Base-by-base conservation (phyloP, 257 asterid species). In the Nemophila menziesii region DNA sequence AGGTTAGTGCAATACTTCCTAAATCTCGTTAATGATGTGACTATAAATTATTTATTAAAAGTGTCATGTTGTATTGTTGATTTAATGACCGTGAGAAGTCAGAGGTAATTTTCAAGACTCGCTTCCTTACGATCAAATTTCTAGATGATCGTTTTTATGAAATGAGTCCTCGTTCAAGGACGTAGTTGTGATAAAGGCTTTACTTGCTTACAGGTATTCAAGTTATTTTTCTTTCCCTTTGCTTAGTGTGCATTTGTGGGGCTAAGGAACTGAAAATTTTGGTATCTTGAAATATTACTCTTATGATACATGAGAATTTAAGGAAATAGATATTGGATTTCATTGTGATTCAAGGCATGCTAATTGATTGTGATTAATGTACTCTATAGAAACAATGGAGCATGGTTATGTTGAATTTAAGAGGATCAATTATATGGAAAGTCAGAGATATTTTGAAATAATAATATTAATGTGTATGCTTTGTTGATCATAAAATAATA, bases 341-440 rank as follows among this genome's bases (percentile, higher is more conserved):
- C n/a, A n/a, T n/a, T n/a, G n/a, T n/a, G n/a, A 90, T 65, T 85
- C 96, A 1, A 76, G 94, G 55, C 77, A 85, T 24, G 99, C 94
- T 48, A 94, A 90, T 47, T 55, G 74, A 27, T 81, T 90, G 16
- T 62, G 98, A 55, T 61, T 74, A 18, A 61, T 72, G 16, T 81
- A 72, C 60, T 57, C 81, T 39, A n/a, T n/a, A 52, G 86, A 67
- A 59, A 60, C 68, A 1, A 45, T 70, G 22, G 60, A 70, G 22
- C 51, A 17, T 13, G 69, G 66, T 43, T 20, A 9, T 39, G 52
- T 78, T 7, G 69, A n/a, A 16, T 76, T 80, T 51, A 84, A 70
- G 67, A 56, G 98, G 67, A 65, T 84, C 11, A 82, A 81, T n/a
- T n/a, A n/a, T n/a, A n/a, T 89, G 39, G 98, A 94, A 2, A 84